Base-by-base conservation (phyloP, 2,329 filamentous ascomycete genomes). In the Pseudogymnoascus sp. region DNA sequence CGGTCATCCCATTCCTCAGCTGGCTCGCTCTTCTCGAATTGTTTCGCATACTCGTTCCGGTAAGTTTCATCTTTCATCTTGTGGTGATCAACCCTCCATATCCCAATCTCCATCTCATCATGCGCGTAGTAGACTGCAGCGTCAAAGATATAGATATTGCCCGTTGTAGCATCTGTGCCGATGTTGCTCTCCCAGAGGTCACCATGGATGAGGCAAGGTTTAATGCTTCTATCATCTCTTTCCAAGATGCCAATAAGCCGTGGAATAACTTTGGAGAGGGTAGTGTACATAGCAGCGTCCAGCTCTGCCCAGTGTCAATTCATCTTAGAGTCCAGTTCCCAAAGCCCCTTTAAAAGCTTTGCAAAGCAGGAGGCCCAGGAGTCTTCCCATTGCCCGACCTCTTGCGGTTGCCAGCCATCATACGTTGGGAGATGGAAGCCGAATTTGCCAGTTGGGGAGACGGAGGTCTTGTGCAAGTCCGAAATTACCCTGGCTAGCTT, bases 321-420 rank as follows among this genome's bases (percentile, higher is more conserved):
- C 2, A 71, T 16, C 14, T 66, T 65, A 3, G 71, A 59, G 5
- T 69, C 63, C 39, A 68, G 64, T 5, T 65, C 66, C 6, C 74
- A 54, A 0, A 65, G 67, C 1, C 69, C 67, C 0, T 63, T 37
- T 50, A 75, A 74, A 62, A 70, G 75, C 0, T 39, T 62, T 61
- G 75, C 67, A 74, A 73, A 76, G 14, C 65, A 73, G 18, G 70
- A 63, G 4, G 61, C 63, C 74, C 73, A 75, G 2, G 61, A 67
- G 47, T 72, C 72, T 20, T 73, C n/a, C 72, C 72, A 76, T 2
- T 61, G 67, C 28, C 22, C 41, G 43, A 72, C 74, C n/a, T 74
- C 64, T 16, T 57, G 50, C 1, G 72, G 72, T 4, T 74, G 58
- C 47, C 71, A 64, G 4, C 74, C 74, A 25, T 74, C 72, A 62